These are phyloP conservation scores for Aspergillus luchuensis DNA, from an alignment of 2,329 filamentous ascomycete species.

Conservation along the genomic window DNA sequence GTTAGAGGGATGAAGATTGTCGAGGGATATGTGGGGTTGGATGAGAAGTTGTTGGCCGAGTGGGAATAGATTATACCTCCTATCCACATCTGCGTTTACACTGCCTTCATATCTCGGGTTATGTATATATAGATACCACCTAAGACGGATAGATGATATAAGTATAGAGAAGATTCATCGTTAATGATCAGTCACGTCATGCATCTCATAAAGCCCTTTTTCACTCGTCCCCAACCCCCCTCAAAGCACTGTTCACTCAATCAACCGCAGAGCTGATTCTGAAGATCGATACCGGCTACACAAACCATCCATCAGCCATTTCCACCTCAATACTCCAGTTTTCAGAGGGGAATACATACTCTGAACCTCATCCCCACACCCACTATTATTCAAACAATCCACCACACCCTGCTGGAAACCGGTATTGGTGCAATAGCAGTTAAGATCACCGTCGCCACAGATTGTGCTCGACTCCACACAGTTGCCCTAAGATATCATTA, in stretches of 20 bases:
- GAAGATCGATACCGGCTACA: background rate
- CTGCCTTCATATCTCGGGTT: background rate
- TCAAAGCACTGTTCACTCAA: background rate
- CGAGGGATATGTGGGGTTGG: constrained; percentile 57
- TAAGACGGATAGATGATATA: background rate
- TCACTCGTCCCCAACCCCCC: background rate
- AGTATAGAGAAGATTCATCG: background rate
- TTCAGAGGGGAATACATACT: background rate
- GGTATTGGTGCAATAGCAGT: background rate
- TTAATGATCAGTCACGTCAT: no score
- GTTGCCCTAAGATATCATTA: background rate
- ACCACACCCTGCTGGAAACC: background rate
- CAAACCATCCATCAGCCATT: background rate
- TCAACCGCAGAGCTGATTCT: background rate
- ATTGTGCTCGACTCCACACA: background rate
- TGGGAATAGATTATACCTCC: constrained; percentile 31
- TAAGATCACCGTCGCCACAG: background rate
- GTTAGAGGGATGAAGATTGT: constrained; percentile 58
- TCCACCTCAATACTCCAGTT: background rate
- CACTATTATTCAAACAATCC: background rate
- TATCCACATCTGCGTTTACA: background rate
- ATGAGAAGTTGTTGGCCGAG: constrained; percentile 54
- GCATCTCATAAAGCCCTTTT: background rate
- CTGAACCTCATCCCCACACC: background rate
- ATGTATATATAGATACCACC: constrained; percentile 2